A percentile compares a stretch with the other conserved stretches of the same genome.
Conservation (phyloP, 345 rosid species). For the Lepidium africanum region DNA sequence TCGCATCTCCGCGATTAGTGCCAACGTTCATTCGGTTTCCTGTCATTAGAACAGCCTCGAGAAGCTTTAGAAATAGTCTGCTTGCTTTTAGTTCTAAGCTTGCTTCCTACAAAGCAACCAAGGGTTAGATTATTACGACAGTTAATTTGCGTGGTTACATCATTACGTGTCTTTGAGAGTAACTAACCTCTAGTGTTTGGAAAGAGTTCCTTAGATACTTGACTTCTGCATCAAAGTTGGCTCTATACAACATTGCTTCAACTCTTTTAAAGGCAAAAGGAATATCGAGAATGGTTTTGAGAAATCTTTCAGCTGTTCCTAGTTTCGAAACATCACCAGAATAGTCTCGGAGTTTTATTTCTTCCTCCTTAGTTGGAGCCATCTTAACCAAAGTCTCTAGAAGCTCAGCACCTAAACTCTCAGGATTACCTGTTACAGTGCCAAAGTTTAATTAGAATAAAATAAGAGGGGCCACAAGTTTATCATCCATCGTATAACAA, state of each 20-base stretch:
- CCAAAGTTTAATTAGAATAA: neutral
- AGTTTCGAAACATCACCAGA: slow-evolving; percentile 61
- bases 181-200: slow-evolving; percentile 58
- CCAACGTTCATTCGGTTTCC: slow-evolving; percentile 95
- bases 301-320: slow-evolving; percentile 91
- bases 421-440: slow-evolving; percentile 61
- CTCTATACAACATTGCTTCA: slow-evolving; percentile 82
- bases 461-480: neutral
- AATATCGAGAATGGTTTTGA: slow-evolving; percentile 72
- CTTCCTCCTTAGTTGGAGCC: slow-evolving; percentile 99
- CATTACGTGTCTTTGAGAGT: neutral
- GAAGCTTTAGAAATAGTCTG: slow-evolving; percentile 76
- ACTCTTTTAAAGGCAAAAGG: slow-evolving; percentile 89
- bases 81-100: slow-evolving; percentile 88
- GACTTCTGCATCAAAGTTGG: slow-evolving; percentile 80
- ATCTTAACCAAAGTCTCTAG: slow-evolving; percentile 90
- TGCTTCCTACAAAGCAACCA: slow-evolving; percentile 48
- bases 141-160: neutral
- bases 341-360: slow-evolving; percentile 83
- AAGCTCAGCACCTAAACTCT: slow-evolving; percentile 85
- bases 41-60: slow-evolving; percentile 88
- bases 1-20: slow-evolving; percentile 86
- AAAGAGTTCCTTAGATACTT: slow-evolving; percentile 77
- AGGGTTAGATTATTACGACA: neutral
- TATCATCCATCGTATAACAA: neutral